Conservation (phyloP, 169 alveolate species). For the Cryptosporidium xiaoi region DNA sequence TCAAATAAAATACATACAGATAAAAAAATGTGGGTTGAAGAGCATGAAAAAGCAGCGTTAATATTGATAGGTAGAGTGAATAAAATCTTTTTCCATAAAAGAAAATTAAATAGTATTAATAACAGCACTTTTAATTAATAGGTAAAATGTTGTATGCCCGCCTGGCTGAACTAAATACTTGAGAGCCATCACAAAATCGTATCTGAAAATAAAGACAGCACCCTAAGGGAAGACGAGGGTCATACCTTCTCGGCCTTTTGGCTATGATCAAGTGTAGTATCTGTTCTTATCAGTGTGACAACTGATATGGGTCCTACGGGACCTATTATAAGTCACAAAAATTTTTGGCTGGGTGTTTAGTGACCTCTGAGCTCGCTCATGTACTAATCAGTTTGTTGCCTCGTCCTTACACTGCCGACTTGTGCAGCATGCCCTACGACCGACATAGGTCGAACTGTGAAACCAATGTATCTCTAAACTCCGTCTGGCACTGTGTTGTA, state of each 20-base stretch:
- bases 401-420: conserved; percentile 76
- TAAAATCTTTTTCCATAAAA: too few species aligned
- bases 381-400: conserved; percentile 50
- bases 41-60: too few species aligned
- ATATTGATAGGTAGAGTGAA: too few species aligned
- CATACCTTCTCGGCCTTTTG: conserved; percentile 97
- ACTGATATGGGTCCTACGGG: conserved; percentile 86
- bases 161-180: neutral
- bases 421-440: conserved; percentile 75
- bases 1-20: too few species aligned
- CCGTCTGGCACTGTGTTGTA: neutral
- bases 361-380: conserved; percentile 76
- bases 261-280: conserved; percentile 97
- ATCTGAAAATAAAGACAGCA: neutral
- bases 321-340: conserved; percentile 73
- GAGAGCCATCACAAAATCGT: conserved; percentile 70
- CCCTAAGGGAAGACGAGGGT: neutral
- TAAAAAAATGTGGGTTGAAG: too few species aligned
- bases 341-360: conserved; percentile 72
- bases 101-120: too few species aligned
- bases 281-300: conserved; percentile 97
- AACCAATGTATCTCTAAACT: conserved; percentile 69
- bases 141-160: neutral
- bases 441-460: conserved; percentile 60
- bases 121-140: too few species aligned